phyloP scores from a whole-genome alignment of 2,329 filamentous ascomycete genomes.

The Blumeria graminis region DNA sequence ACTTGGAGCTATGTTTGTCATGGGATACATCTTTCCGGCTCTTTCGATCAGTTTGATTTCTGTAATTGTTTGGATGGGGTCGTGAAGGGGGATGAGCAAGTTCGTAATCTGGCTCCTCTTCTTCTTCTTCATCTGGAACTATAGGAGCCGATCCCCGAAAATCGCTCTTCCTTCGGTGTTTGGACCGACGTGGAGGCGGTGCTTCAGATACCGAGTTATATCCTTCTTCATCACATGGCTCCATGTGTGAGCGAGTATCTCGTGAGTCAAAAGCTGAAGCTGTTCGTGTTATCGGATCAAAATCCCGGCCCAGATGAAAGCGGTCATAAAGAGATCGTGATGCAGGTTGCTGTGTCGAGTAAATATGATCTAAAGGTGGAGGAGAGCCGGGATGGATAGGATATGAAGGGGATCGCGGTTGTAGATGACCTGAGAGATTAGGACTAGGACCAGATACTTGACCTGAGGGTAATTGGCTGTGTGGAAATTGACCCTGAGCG shows the following conservation, averaged over 20 bases:
- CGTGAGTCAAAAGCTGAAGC: conserved; percentile 7
- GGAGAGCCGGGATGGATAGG: neutral
- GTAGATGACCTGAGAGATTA: conserved; percentile 1
- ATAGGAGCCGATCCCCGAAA: conserved; percentile 7
- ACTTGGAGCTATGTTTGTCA: neutral
- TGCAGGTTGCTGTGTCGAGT: conserved; percentile 5
- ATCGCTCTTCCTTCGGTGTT: conserved; percentile 4
- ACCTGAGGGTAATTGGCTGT: conserved; percentile 1
- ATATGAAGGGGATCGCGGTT: conserved; percentile 6
- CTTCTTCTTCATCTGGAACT: conserved; percentile 8
- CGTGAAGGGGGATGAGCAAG: conserved; percentile 12
- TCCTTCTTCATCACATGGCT: conserved; percentile 8
- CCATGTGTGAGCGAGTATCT: conserved; percentile 4
- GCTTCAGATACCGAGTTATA: conserved; percentile 9
- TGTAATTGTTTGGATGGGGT: conserved; percentile 3
- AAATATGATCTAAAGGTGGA: neutral
- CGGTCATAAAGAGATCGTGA: conserved; percentile 8
- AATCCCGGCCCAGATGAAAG: conserved; percentile 7
- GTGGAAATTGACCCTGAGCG: no score
- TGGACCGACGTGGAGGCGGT: conserved; percentile 4
- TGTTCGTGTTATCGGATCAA: conserved; percentile 6
- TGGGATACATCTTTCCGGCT: neutral
- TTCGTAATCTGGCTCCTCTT: neutral
- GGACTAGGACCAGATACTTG: conserved; percentile 4
- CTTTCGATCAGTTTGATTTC: conserved; percentile 5